Conservation (phyloP, 345 rosid species). For the Kandelia obovata region DNA sequence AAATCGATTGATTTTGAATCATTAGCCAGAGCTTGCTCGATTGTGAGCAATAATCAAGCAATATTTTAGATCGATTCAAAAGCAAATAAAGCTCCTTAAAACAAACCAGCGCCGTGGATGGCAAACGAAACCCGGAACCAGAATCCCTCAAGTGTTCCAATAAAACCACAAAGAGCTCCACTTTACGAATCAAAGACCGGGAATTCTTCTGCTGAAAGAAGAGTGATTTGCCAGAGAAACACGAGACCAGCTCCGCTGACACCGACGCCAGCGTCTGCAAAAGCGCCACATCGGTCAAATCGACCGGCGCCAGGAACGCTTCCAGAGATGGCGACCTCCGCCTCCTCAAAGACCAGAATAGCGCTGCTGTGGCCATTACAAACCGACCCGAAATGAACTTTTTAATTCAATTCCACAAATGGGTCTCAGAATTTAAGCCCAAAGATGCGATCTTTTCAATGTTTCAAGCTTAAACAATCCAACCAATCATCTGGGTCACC, state of each 20-base stretch:
- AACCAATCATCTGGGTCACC: too few relatives aligned
- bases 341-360: constrained; percentile 75
- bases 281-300: constrained; percentile 64
- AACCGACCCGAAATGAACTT: neutral
- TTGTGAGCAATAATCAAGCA: constrained; percentile 70
- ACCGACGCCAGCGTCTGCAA: constrained; percentile 58
- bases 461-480: too few relatives aligned
- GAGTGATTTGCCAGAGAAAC: constrained; percentile 38
- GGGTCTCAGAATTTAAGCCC: neutral
- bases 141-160: constrained; percentile 62
- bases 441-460: neutral
- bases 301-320: constrained; percentile 81
- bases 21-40: constrained; percentile 91
- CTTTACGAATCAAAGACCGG: constrained; percentile 65
- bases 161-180: constrained; percentile 60
- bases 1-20: constrained; percentile 73
- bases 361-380: constrained; percentile 74
- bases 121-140: constrained; percentile 32
- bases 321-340: constrained; percentile 74
- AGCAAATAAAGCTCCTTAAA: constrained; percentile 83
- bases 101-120: constrained; percentile 56
- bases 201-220: constrained; percentile 71
- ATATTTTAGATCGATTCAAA: constrained; percentile 77
- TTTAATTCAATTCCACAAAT: neutral
- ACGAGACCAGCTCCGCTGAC: constrained; percentile 55